A percentile compares a stretch with the other conserved stretches of the same genome.
Evolutionary conservation across 192 early-diverging fungal species (phyloP).

Genomic region (Pilaira anomala): DNA sequence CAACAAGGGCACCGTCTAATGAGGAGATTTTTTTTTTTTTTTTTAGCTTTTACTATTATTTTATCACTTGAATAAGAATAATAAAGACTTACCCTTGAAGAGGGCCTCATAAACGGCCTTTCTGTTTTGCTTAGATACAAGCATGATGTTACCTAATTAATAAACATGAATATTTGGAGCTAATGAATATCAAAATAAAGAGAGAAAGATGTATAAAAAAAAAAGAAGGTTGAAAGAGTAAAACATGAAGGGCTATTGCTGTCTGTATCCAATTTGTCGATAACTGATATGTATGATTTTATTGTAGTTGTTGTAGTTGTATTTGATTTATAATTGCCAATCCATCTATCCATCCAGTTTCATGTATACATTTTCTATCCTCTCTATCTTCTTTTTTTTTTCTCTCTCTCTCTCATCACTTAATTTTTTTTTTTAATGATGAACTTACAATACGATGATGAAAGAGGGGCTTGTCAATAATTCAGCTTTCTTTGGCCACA

Average conservation of each 20-base stretch:
- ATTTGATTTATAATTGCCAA: no score
- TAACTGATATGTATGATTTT: background rate
- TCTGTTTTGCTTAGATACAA: conserved; percentile 96
- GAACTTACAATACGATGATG: conserved; percentile 13
- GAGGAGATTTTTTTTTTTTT: no score
- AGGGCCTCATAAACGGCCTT: conserved; percentile 94
- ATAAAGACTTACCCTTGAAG: conserved; percentile 64
- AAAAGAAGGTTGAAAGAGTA: background rate
- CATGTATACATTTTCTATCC: no score
- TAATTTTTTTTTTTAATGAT: background rate
- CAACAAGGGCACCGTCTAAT: conserved; percentile 96
- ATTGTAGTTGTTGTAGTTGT: background rate
- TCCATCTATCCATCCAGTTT: background rate
- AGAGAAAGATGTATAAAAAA: background rate
- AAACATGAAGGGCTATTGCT: no score
- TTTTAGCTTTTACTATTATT: background rate
- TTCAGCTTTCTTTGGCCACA: conserved; percentile 1
- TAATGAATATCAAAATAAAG: no score
- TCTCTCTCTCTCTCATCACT: background rate
- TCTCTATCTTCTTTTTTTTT: no score
- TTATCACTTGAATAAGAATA: background rate
- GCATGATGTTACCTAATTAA: conserved; percentile 64
- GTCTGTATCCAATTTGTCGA: no score
- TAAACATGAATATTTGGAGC: no score
- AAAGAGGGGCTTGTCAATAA: conserved; percentile 21